Percentiles rank a stretch among this genome's conserved stretches.
phyloP scores from a whole-genome alignment of 2,329 filamentous ascomycete genomes.

The Penicillium sp. region DNA sequence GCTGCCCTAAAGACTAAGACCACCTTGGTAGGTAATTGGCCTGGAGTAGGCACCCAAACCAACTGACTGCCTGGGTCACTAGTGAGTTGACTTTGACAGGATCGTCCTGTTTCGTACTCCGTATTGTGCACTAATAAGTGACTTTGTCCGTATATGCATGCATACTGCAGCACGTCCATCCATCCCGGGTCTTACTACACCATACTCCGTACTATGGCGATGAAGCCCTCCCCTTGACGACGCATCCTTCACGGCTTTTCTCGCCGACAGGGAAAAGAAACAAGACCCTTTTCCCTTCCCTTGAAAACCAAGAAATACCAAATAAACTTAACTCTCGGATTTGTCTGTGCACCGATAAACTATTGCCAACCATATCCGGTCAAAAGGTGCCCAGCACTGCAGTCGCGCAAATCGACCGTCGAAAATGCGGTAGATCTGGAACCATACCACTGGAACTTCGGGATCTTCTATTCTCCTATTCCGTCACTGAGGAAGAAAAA shows the following conservation, averaged over 20 bases:
- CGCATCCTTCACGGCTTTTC: neutral
- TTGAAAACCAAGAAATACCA: neutral
- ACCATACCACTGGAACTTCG: neutral
- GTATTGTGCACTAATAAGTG: neutral
- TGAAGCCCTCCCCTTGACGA: neutral
- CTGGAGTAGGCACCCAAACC: neutral
- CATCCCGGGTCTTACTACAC: neutral
- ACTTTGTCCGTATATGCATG: neutral
- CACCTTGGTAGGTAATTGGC: neutral
- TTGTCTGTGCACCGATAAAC: constrained; percentile 1
- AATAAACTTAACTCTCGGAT: neutral
- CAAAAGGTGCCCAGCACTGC: neutral
- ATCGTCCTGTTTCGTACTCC: neutral
- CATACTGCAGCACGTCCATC: neutral
- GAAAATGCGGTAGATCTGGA: neutral
- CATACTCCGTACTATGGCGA: neutral
- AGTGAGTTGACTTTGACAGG: neutral
- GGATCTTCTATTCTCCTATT: neutral
- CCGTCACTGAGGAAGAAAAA: neutral
- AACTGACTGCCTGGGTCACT: neutral
- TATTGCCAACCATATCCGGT: neutral
- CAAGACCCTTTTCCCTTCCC: neutral
- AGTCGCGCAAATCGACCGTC: neutral
- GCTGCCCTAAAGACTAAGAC: neutral
- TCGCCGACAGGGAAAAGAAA: neutral